Base-by-base conservation (phyloP, 2,329 filamentous ascomycete genomes). In the Triangularia setosa region DNA sequence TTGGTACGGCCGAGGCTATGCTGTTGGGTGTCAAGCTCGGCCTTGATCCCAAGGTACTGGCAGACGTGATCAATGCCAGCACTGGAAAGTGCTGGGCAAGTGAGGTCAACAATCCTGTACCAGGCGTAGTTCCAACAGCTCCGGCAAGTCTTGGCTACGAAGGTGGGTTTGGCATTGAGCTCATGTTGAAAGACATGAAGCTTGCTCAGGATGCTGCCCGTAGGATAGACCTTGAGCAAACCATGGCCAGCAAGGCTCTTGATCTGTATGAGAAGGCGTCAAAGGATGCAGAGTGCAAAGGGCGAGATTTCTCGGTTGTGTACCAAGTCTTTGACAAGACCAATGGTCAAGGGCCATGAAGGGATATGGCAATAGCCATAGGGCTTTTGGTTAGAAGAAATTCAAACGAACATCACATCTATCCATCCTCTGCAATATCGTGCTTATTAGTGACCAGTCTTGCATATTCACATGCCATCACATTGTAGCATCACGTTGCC, bases 61-160 rank as follows among this genome's bases (percentile, higher is more conserved):
- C 92, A 0, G 87, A 89, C 60, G 87, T 99, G 77, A 92, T 99
- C 80, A 98, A 97, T 75, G 90, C 90, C 3, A 95, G 92, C 71
- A 97, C 94, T 0, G 95, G 95, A n/a, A 87, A 84, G 69, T 98
- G 93, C 82, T 99, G 95, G 95, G 93, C 94, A 1, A 95, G 90
- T 72, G 93, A 97, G 78, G 82, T 96, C 67, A 99, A 99, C 79
- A 98, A 98, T 74, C 95, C 95, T 0, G 93, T 98, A 2, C 88
- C 88, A 11, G 93, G 93, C 14, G 93, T 97, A 0, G 83, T 94
- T 23, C 87, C 89, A 66, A 86, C 84, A 0, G 86, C 92, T 1
- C 93, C 94, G 0, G 90, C 93, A 0, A 85, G 83, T 62, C 83
- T 90, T 63, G 93, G 90, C 61, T 99, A 93, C 72, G 77, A 80